These are phyloP conservation scores for Fagopyrum tataricum DNA, from an alignment of 148 eudicot species.

Conservation along the genomic window DNA sequence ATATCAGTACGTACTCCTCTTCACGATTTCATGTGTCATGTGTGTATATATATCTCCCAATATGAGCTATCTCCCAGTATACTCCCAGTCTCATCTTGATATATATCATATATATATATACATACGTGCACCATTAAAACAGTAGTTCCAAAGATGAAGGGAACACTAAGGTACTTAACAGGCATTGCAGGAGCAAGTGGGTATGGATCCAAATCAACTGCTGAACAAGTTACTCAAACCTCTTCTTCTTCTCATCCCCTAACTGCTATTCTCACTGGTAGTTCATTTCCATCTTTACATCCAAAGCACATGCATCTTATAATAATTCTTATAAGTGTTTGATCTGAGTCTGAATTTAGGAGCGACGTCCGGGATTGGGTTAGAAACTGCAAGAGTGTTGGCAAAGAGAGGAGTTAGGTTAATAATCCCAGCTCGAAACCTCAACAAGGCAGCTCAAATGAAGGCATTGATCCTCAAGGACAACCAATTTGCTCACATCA, in stretches of 20 bases:
- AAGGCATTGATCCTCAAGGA: conserved; percentile 50
- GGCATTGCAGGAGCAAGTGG: conserved; percentile 88
- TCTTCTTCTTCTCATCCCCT: conserved; percentile 32
- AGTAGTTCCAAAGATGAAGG: conserved; percentile 36
- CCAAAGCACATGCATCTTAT: background rate
- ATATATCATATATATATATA: too few species aligned
- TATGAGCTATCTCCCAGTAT: too few species aligned
- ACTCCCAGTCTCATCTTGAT: too few species aligned
- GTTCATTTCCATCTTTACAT: background rate
- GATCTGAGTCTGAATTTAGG: conserved; percentile 27
- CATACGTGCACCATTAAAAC: too few species aligned
- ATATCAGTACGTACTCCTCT: too few species aligned
- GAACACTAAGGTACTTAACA: conserved; percentile 58
- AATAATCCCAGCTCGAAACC: conserved; percentile 67
- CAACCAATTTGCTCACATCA: conserved; percentile 50
- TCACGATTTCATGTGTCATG: too few species aligned
- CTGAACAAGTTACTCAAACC: conserved; percentile 58
- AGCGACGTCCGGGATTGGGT: conserved; percentile 89
- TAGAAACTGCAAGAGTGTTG: conserved; percentile 77
- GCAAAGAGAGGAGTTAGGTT: conserved; percentile 80
- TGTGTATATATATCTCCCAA: too few species aligned
- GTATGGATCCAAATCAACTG: conserved; percentile 82
- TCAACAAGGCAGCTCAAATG: conserved; percentile 52
- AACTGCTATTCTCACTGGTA: conserved; percentile 91
- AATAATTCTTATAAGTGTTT: background rate